phyloP scores from a whole-genome alignment of 441 rosid genomes.

The Breynia disticha region DNA sequence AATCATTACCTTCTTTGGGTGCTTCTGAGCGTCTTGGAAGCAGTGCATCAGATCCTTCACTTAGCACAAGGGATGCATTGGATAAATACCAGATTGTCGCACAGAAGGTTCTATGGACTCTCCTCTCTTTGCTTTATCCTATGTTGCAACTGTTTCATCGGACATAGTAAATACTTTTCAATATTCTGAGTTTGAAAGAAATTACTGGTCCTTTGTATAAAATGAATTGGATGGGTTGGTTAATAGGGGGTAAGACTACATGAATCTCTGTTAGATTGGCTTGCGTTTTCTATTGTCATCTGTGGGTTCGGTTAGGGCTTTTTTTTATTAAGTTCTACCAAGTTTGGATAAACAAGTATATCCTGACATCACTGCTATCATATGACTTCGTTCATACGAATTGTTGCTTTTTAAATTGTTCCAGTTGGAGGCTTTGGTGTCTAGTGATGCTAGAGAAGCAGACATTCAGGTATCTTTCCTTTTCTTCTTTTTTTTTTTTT shows the following conservation, averaged over 20 bases:
- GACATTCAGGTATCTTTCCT: constrained; percentile 71
- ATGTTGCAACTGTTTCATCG: not conserved
- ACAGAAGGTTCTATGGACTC: constrained; percentile 45
- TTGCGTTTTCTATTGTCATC: too few species aligned
- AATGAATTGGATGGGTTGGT: too few species aligned
- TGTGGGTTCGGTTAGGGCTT: too few species aligned
- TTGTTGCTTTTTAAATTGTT: constrained; percentile 17
- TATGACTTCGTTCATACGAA: constrained; percentile 7
- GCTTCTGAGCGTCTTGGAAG: constrained; percentile 56
- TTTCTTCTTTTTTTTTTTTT: not conserved
- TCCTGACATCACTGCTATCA: not conserved
- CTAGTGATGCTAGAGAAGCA: constrained; percentile 58
- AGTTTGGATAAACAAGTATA: too few species aligned
- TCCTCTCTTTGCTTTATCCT: not conserved
- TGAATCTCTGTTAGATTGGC: too few species aligned
- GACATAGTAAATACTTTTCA: not conserved
- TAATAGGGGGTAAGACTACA: too few species aligned
- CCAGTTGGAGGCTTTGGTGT: constrained; percentile 81
- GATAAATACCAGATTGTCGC: constrained; percentile 84
- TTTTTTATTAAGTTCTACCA: too few species aligned
- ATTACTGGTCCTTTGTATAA: too few species aligned
- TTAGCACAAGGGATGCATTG: constrained; percentile 85
- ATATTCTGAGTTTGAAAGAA: too few species aligned
- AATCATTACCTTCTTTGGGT: constrained; percentile 41
- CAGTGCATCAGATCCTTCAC: constrained; percentile 52